Evolutionary conservation across 2,329 filamentous ascomycete genomes (phyloP), one percentile per base, ranked within the genome.

Genomic region (Alternaria sp.): DNA sequence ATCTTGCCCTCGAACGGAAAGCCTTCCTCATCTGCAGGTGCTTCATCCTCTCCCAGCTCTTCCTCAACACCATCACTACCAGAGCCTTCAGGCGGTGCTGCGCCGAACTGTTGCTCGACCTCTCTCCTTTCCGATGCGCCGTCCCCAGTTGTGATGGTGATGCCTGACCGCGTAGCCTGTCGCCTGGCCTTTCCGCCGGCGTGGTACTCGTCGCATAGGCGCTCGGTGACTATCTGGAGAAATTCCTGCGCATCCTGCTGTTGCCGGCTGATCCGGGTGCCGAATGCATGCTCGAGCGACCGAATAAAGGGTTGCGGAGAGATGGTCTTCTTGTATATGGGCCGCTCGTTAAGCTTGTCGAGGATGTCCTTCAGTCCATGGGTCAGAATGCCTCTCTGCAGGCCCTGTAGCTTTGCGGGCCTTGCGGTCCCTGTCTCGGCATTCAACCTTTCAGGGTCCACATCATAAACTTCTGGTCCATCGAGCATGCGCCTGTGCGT

Each of bases 201-300:
- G 75, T 96, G 89, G 72, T 97, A 97, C 79, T 99, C 95, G 74
- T 99, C 95, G 72, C 92, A 93, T 57, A 99, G 83, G 53, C 94
- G 87, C 81, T 99, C 94, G 3, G 93, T 91, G 12, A 99, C 90
- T 51, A 98, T 90, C 80, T 99, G 95, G 57, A 99, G 81, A 65
- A 99, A 97, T 78, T 99, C 95, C 75, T 99, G 95, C 11, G 95
- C 95, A 81, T 99, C 95, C 79, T 99, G 95, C 79, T 99, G 95
- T 75, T 95, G 93, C 54, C 94, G 86, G 75, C 92, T 97, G 70
- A 99, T 96, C 70, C 92, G 89, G 72, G 96, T 94, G 57, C 88
- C 88, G 74, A 97, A 99, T 0, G 94, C 93, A 30, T 84, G 83
- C 81, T 99, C 95, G 52, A 99, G 83, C 0, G 91, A 90, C 64